Evolutionary conservation across 2,329 filamentous ascomycete species (phyloP).

Genomic region (Microcera coccophila): DNA sequence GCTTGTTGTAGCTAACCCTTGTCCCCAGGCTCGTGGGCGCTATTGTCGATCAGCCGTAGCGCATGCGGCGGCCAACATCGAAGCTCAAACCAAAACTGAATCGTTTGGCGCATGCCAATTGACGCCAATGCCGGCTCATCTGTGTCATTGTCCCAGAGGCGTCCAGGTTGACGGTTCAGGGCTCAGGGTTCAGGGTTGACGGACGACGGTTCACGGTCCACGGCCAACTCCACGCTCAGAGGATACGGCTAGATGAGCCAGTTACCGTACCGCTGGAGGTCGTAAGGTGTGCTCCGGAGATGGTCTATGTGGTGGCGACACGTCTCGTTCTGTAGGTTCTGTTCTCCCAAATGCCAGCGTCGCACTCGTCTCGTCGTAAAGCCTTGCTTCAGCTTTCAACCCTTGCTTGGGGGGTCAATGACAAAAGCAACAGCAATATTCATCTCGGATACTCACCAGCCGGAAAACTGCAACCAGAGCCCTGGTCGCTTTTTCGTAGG

Average conservation of each 20-base stretch:
- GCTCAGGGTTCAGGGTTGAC: neutral
- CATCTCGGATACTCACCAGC: slow-evolving; percentile 21
- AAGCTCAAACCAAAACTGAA: neutral
- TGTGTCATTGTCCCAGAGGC: neutral
- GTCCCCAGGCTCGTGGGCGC: slow-evolving; percentile 11
- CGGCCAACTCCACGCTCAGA: too few relatives aligned
- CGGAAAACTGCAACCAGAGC: slow-evolving; percentile 8
- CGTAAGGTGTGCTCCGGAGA: too few relatives aligned
- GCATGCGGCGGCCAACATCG: slow-evolving; percentile 12
- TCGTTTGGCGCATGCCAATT: neutral
- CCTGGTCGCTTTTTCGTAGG: slow-evolving; percentile 19
- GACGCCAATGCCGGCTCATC: neutral
- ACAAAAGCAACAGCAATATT: slow-evolving; percentile 21
- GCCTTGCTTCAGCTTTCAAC: neutral
- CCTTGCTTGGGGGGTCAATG: slow-evolving; percentile 8
- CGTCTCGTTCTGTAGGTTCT: too few relatives aligned
- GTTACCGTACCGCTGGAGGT: too few relatives aligned
- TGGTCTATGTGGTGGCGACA: too few relatives aligned
- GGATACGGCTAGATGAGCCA: too few relatives aligned
- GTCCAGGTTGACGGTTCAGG: neutral
- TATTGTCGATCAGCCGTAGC: slow-evolving; percentile 29
- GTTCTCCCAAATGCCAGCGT: too few relatives aligned
- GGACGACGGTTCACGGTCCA: too few relatives aligned
- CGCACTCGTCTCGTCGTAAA: too few relatives aligned
- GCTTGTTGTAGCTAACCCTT: slow-evolving; percentile 3